Evolutionary conservation across 2,329 filamentous ascomycete species (phyloP).

Genomic region (Penicillium sp.): DNA sequence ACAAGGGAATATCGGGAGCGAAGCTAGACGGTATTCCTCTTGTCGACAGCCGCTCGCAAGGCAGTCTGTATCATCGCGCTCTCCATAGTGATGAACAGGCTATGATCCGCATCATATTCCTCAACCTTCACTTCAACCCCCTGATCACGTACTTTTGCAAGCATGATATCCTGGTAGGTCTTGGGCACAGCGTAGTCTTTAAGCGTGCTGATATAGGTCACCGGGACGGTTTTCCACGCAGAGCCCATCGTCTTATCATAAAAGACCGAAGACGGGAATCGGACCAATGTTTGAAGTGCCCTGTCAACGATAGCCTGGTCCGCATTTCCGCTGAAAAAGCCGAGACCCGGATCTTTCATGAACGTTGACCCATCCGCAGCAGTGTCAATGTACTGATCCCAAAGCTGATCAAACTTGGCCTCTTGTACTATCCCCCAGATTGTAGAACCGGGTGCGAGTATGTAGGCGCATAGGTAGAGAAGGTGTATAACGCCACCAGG

Average conservation of each 20-base stretch:
- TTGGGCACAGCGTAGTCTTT: conserved; percentile 14
- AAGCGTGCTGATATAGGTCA: conserved; percentile 19
- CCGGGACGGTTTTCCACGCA: conserved; percentile 16
- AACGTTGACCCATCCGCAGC: conserved; percentile 1
- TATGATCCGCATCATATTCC: conserved; percentile 22
- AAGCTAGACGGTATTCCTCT: conserved; percentile 11
- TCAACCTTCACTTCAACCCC: conserved; percentile 11
- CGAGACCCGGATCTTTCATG: conserved; percentile 2
- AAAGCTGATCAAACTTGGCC: conserved; percentile 10
- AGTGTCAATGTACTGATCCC: conserved; percentile 2
- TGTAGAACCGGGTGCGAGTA: conserved; percentile 13
- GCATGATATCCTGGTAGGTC: conserved; percentile 22
- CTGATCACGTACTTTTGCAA: conserved; percentile 8
- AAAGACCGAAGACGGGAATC: neutral
- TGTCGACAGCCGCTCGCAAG: conserved; percentile 12
- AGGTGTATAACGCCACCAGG: conserved; percentile 26
- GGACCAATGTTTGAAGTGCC: conserved; percentile 6
- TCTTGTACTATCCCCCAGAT: conserved; percentile 15
- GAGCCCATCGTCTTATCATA: neutral
- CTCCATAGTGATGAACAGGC: conserved; percentile 17
- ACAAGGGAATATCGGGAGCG: too few relatives aligned
- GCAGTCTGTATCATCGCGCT: conserved; percentile 19
- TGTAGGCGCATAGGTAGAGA: conserved; percentile 26
- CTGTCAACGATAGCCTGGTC: conserved; percentile 4
- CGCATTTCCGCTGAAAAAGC: conserved; percentile 10